Evolutionary conservation across 306 rosid species (phyloP), one percentile per base, ranked within the genome.

Genomic region (Quercus rubra): DNA sequence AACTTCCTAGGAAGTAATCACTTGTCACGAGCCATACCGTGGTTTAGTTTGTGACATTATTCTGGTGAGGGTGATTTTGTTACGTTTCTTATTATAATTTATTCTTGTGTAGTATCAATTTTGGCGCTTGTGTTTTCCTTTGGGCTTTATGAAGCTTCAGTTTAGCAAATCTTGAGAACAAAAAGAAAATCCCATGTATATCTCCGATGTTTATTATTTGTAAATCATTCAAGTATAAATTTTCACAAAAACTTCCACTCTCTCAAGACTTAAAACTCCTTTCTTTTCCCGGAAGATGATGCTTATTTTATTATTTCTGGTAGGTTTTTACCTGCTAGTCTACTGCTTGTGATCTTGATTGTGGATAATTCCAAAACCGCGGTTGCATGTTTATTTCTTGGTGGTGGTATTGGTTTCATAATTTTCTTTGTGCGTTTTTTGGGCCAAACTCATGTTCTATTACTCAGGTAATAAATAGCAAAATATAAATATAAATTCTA

Each of bases 91-190:
- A 52, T 58, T 76, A 86, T 85, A 83, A 77, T 84, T 59, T 85
- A 70, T 66, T 82, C 43, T 25, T 86, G 75, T 74, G 91, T 59
- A 86, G 79, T 55, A 78, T 59, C 86, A 87, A 74, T 89, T 89
- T 86, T 90, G 87, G 76, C 63, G 84, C 73, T 55, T 81, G 75
- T 72, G 66, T 52, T 68, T 71, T 78, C 56, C 51, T 68, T 74
- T 59, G 43, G 56, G 1, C 1, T 68, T 38, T 74, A 73, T 75
- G 71, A 81, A 79, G 25, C 20, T 72, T 70, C 73, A 55, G 57
- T 63, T 52, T 31, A 49, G 81, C 62, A 30, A 70, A 70, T 75
- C 79, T 70, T 74, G 70, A 64, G 77, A 74, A 67, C 70, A 33
- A 41, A 58, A 75, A 74, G 83, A 77, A 79, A 77, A 58, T 86